Base-by-base conservation (phyloP, 805 yeast genomes). In the Schwanniomyces sp. region DNA sequence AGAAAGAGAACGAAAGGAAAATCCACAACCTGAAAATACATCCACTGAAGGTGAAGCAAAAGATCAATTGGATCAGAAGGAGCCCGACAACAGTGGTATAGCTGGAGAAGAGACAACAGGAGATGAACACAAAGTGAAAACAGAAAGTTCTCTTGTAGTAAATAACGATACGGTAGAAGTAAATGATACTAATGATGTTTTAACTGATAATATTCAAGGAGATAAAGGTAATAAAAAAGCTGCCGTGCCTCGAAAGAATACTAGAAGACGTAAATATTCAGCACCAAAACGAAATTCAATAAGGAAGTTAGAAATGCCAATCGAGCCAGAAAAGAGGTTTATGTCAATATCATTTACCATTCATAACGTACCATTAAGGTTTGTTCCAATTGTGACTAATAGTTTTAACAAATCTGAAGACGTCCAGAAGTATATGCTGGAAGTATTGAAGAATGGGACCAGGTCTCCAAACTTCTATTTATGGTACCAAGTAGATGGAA, bases 401-500 rank as follows among this genome's bases (percentile, higher is more conserved):
- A 84, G 95, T 63, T 84, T 88, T 36, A 71, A 78, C 32, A 78
- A 82, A 2, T 57, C 73, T 12, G 81, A 79, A 1, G 72, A 78
- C 14, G 92, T 85, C 0, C 79, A 76, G 42, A 64, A 67, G 14
- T 67, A 75, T 16, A 90, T 92, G 96, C 73, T 75, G 34, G 68
- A 74, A 8, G 78, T 85, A 4, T 62, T 90, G 46, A 69, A 72
- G 12, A 69, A 66, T 16, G 96, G 96, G 1, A 72, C 74, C 1
- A 74, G 90, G 48, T 66, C 82, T 3, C 69, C 85, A 5, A 80
- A 80, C 29, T 81, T 81, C 55, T 79, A 86, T 60, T 69, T 90
- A 17, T 91, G 97, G 96, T 88, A 85, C 58, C 89, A 87, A 56
- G 74, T 92, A 9, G 94, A 87, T 63, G 91, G 90, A 0, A 75